Percentiles rank a stretch among this genome's conserved stretches.
phyloP scores from a whole-genome alignment of 2,329 filamentous ascomycete genomes.

The Epichloe uncinata region DNA sequence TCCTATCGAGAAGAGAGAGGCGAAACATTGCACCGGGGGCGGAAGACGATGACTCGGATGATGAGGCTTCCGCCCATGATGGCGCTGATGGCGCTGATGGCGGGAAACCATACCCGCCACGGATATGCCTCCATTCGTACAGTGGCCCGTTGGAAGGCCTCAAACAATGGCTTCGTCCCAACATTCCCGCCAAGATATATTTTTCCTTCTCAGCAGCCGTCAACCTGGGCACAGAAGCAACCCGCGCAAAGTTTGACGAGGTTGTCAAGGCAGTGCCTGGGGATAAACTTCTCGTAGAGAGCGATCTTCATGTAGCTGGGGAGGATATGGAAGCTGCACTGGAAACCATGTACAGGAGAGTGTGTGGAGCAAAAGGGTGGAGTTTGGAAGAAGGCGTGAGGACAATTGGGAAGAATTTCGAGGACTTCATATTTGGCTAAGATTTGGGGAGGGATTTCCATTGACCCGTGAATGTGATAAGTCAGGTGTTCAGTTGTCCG shows the following conservation, averaged over 20 bases:
- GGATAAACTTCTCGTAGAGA: constrained; percentile 72
- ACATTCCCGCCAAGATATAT: constrained; percentile 64
- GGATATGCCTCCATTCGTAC: constrained; percentile 90
- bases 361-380: constrained; percentile 75
- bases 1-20: constrained; percentile 46
- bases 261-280: constrained; percentile 64
- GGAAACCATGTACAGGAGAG: constrained; percentile 59
- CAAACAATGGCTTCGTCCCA: constrained; percentile 61
- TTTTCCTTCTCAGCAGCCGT: constrained; percentile 81
- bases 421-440: constrained; percentile 56
- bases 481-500: no score
- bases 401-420: constrained; percentile 62
- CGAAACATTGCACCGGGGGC: constrained; percentile 33
- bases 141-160: constrained; percentile 65
- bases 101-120: constrained; percentile 59
- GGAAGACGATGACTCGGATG: constrained; percentile 26
- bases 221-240: constrained; percentile 50
- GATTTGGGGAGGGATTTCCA: neutral
- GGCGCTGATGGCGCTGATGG: neutral
- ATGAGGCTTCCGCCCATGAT: constrained; percentile 20
- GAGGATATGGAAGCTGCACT: constrained; percentile 64
- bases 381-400: constrained; percentile 54
- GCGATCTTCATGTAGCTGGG: constrained; percentile 77
- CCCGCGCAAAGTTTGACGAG: constrained; percentile 37
- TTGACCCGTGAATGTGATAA: no score